A percentile compares a stretch with the other conserved stretches of the same genome.
Evolutionary conservation across 2,329 filamentous ascomycete genomes (phyloP).

Genomic region (Cordyceps javanica): DNA sequence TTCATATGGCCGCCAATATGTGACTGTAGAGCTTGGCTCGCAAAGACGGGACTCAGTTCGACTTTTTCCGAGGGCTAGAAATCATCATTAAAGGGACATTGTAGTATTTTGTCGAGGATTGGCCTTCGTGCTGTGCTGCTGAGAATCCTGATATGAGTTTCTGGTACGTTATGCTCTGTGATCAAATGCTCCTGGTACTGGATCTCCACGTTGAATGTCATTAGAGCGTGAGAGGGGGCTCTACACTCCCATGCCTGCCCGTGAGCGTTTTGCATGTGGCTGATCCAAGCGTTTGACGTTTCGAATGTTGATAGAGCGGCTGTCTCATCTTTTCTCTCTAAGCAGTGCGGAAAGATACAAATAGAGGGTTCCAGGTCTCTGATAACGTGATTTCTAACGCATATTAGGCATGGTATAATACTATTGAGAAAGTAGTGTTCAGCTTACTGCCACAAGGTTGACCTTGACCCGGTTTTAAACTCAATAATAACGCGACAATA

Average conservation of each 20-base stretch:
- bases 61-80: slow-evolving; percentile 18
- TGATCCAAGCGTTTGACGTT: slow-evolving; percentile 18
- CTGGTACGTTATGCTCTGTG: slow-evolving; percentile 18
- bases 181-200: slow-evolving; percentile 21
- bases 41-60: slow-evolving; percentile 17
- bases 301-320: slow-evolving; percentile 17
- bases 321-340: slow-evolving; percentile 9
- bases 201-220: slow-evolving; percentile 20
- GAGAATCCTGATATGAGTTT: slow-evolving; percentile 15
- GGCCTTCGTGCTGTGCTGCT: slow-evolving; percentile 22
- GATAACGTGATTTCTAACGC: slow-evolving; percentile 16
- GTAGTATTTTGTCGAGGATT: slow-evolving; percentile 18
- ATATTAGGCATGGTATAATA: slow-evolving; percentile 7
- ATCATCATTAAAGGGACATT: slow-evolving; percentile 24
- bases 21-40: slow-evolving; percentile 23
- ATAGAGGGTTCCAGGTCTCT: slow-evolving; percentile 18
- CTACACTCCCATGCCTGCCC: slow-evolving; percentile 25
- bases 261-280: slow-evolving; percentile 22
- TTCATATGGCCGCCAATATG: slow-evolving; percentile 25
- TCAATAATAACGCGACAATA: slow-evolving; percentile 19
- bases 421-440: background rate
- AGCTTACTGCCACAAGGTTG: slow-evolving; percentile 15
- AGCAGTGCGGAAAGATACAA: slow-evolving; percentile 13
- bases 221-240: slow-evolving; percentile 22
- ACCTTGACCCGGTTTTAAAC: slow-evolving; percentile 11